Evolutionary conservation across 768 basidiomycete species (phyloP).

Genomic region (Leccinellum rugosiceps): DNA sequence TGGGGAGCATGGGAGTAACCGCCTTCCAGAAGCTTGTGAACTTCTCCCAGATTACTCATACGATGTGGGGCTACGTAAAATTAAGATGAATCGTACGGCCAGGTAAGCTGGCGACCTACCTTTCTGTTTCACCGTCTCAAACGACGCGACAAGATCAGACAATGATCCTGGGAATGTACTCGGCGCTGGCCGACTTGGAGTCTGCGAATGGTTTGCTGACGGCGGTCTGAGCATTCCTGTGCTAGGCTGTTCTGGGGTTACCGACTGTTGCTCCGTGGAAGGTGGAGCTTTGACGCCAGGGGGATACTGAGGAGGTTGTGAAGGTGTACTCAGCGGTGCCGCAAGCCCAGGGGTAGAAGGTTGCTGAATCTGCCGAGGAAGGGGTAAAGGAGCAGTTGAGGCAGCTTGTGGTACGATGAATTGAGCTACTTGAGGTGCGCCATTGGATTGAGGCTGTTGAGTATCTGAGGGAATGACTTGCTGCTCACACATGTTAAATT

Average conservation of each 20-base stretch:
- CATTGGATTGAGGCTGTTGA: conserved; percentile 39
- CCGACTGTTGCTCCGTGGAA: conserved; percentile 38
- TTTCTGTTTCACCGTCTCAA: conserved; percentile 96
- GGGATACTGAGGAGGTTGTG: conserved; percentile 53
- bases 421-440: conserved; percentile 25
- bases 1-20: conserved; percentile 86
- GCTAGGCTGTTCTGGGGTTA: conserved; percentile 32
- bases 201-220: conserved; percentile 45
- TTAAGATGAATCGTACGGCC: neutral
- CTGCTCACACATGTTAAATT: conserved; percentile 30
- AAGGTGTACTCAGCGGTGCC: conserved; percentile 10
- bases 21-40: conserved; percentile 92
- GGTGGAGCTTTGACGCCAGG: conserved; percentile 63
- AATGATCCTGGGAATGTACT: conserved; percentile 77
- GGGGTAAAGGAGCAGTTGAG: conserved; percentile 42
- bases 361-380: conserved; percentile 49
- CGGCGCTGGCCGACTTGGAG: conserved; percentile 38
- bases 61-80: conserved; percentile 60
- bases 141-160: conserved; percentile 90
- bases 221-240: conserved; percentile 50
- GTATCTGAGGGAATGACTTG: conserved; percentile 36
- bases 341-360: conserved; percentile 28
- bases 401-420: conserved; percentile 31
- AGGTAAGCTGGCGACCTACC: conserved; percentile 45
- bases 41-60: conserved; percentile 82